Conservation (phyloP, 306 rosid species). For the Acacia crassicarpa region DNA sequence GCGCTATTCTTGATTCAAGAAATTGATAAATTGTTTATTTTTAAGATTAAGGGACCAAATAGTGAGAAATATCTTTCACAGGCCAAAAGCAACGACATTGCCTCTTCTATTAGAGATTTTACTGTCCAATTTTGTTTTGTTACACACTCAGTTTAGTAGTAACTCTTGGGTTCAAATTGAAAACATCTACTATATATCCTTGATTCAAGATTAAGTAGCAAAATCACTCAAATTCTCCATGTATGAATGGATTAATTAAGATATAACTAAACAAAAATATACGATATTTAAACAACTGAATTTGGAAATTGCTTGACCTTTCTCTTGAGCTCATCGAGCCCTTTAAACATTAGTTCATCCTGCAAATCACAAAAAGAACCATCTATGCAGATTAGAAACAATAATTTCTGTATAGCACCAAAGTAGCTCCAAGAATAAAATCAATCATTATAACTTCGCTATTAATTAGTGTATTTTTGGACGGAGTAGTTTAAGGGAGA, state of each 20-base stretch:
- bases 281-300: not conserved
- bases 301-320: not conserved
- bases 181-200: no score
- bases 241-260: not conserved
- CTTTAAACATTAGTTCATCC: not conserved
- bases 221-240: not conserved
- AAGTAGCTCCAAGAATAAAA: not conserved
- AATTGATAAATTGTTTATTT: not conserved
- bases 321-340: not conserved
- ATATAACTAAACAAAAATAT: not conserved
- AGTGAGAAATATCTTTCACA: not conserved
- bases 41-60: not conserved
- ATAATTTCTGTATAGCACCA: not conserved
- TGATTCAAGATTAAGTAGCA: no score
- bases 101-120: no score
- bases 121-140: no score
- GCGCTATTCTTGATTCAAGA: not conserved
- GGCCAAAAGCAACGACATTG: not conserved
- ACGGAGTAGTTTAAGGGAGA: no score
- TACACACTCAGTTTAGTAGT: no score
- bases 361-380: not conserved
- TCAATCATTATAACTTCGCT: not conserved
- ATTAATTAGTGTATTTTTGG: not conserved
- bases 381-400: not conserved
- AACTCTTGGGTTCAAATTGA: no score